Percentiles rank a stretch among this genome's conserved stretches.
Conservation (phyloP, 352 stramenopile genomes). For the Globisporangium heterothallicum region DNA sequence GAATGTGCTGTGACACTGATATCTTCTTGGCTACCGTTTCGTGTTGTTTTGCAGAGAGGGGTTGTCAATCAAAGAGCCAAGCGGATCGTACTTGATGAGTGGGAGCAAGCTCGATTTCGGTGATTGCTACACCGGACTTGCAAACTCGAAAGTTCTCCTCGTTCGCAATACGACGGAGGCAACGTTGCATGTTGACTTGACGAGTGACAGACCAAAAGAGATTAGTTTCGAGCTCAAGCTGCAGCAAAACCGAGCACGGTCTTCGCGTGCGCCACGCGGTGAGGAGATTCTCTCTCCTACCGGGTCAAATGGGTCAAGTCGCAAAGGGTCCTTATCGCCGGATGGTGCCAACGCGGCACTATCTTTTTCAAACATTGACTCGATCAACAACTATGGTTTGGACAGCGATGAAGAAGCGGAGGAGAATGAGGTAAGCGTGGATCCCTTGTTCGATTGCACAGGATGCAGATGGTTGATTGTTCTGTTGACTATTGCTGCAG, state of each 20-base stretch:
- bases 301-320: slow-evolving; percentile 66
- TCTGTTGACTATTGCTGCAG: slow-evolving; percentile 16
- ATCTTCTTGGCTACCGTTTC: neutral
- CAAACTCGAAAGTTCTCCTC: slow-evolving; percentile 76
- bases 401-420: slow-evolving; percentile 85
- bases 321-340: slow-evolving; percentile 63
- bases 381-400: slow-evolving; percentile 35
- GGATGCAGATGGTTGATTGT: neutral
- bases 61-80: slow-evolving; percentile 82
- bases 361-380: slow-evolving; percentile 52
- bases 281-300: slow-evolving; percentile 70
- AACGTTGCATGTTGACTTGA: slow-evolving; percentile 78
- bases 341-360: slow-evolving; percentile 44
- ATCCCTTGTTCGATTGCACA: neutral
- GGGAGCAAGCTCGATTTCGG: slow-evolving; percentile 86
- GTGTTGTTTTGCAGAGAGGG: slow-evolving; percentile 48
- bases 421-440: slow-evolving; percentile 63
- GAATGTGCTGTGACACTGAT: neutral
- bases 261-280: slow-evolving; percentile 42
- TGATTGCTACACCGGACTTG: slow-evolving; percentile 82
- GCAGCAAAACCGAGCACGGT: slow-evolving; percentile 60
- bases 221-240: slow-evolving; percentile 86
- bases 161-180: slow-evolving; percentile 84
- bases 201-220: slow-evolving; percentile 84
- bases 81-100: slow-evolving; percentile 79